These are phyloP conservation scores for Nigrograna mackinnonii DNA, from an alignment of 2,329 filamentous ascomycete species.

Conservation along the genomic window DNA sequence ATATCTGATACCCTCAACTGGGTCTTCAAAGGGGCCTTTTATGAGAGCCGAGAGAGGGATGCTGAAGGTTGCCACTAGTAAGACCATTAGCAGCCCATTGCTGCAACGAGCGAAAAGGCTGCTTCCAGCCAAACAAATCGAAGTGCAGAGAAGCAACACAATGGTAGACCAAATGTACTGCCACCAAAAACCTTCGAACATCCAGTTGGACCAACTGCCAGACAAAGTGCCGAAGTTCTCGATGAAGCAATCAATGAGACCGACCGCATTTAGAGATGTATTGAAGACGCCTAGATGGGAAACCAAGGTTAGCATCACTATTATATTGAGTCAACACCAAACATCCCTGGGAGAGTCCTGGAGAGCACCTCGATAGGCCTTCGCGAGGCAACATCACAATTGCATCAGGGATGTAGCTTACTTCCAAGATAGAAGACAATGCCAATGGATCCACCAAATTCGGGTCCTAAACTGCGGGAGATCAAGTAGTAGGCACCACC, in stretches of 20 bases:
- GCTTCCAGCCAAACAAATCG: constrained; percentile 78
- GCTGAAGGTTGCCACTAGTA: constrained; percentile 75
- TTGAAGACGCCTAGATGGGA: too few species aligned
- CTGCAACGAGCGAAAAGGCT: constrained; percentile 80
- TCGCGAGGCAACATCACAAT: too few species aligned
- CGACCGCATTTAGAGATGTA: constrained; percentile 84
- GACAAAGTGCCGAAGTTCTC: constrained; percentile 69
- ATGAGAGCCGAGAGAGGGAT: constrained; percentile 79
- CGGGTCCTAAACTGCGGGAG: constrained; percentile 80
- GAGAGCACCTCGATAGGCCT: too few species aligned
- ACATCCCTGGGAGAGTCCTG: constrained; percentile 48
- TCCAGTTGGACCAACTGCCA: constrained; percentile 61
- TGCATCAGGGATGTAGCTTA: too few species aligned
- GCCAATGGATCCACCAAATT: constrained; percentile 88
- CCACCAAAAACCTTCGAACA: constrained; percentile 76
- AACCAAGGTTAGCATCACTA: too few species aligned
- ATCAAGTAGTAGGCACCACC: constrained; percentile 90
- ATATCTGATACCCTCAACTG: constrained; percentile 68
- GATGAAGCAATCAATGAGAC: constrained; percentile 79
- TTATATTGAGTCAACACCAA: too few species aligned
- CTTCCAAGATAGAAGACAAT: constrained; percentile 91
- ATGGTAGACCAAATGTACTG: constrained; percentile 75
- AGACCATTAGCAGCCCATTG: constrained; percentile 72
- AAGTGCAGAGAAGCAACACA: constrained; percentile 72
- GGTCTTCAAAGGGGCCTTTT: constrained; percentile 67